Conservation (phyloP, 1,139 yeast genomes). For the Blastobotrys raffinosifermentans region DNA sequence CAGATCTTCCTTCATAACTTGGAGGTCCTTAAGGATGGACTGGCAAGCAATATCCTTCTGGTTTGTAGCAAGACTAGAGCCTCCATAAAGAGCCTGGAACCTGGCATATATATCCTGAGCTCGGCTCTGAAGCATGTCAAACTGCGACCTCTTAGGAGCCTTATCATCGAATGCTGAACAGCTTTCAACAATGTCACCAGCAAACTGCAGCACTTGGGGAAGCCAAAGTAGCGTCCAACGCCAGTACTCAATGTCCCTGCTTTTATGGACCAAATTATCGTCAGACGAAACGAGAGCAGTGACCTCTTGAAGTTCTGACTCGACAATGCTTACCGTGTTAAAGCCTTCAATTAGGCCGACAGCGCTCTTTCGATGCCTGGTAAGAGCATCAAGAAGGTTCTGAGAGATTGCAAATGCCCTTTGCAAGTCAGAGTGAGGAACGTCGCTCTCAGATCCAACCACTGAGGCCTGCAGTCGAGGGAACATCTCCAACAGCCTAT, state of each 20-base stretch:
- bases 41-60: background rate
- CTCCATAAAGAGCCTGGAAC: background rate
- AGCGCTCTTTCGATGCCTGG: no score
- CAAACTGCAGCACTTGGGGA: conserved; percentile 2
- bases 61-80: background rate
- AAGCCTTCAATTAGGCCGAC: no score
- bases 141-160: background rate
- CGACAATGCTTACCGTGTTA: no score
- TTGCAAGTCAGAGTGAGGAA: conserved; percentile 67
- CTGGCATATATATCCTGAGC: background rate
- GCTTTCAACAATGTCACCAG: background rate
- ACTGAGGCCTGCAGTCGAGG: conserved; percentile 73
- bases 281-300: no score
- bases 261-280: background rate
- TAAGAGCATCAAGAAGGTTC: no score
- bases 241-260: background rate
- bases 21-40: conserved; percentile 1
- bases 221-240: background rate
- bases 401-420: conserved; percentile 79
- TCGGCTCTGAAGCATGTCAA: background rate
- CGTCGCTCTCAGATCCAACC: conserved; percentile 55
- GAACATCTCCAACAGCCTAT: conserved; percentile 65
- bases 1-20: background rate
- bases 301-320: no score
- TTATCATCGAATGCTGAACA: no score